Percentiles rank a stretch among this genome's conserved stretches.
Evolutionary conservation across 208 protist species (phyloP).

Genomic region (Phytomonas sp.): DNA sequence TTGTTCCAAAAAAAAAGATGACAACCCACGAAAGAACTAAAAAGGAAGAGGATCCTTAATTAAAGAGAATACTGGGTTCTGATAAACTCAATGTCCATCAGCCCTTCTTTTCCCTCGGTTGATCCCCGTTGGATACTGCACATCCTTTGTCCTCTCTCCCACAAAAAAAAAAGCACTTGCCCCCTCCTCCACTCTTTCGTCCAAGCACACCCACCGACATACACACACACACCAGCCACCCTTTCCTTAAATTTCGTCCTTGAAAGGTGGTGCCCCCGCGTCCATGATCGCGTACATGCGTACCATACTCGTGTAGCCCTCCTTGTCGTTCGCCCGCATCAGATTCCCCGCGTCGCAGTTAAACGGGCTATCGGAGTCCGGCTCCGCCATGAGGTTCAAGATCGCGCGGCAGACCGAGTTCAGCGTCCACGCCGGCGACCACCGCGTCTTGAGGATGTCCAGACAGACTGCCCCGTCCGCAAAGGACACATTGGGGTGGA

Average conservation of each 20-base stretch:
- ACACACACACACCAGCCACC: slow-evolving; percentile 1
- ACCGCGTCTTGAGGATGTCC: slow-evolving; percentile 86
- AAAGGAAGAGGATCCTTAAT: too few species aligned
- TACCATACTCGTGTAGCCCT: slow-evolving; percentile 56
- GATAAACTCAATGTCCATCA: slow-evolving; percentile 1
- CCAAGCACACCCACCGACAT: background rate
- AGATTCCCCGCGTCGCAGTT: slow-evolving; percentile 92
- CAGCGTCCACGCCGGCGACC: slow-evolving; percentile 89
- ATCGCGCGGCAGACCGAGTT: slow-evolving; percentile 80
- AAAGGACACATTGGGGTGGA: slow-evolving; percentile 91
- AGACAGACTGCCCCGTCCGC: slow-evolving; percentile 80
- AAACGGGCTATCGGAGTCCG: slow-evolving; percentile 71
- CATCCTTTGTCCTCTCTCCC: too few species aligned
- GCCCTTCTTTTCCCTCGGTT: slow-evolving; percentile 1
- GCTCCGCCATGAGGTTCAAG: slow-evolving; percentile 61
- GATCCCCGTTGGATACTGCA: background rate
- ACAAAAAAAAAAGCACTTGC: background rate
- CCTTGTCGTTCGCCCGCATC: slow-evolving; percentile 51
- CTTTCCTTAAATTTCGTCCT: slow-evolving; percentile 2
- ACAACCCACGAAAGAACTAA: background rate
- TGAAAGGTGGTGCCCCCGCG: slow-evolving; percentile 46
- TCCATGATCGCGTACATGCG: slow-evolving; percentile 69
- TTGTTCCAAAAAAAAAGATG: background rate
- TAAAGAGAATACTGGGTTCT: too few species aligned
- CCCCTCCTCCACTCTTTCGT: background rate